Base-by-base conservation (phyloP, 345 rosid genomes). In the Odontarrhena argentea region DNA sequence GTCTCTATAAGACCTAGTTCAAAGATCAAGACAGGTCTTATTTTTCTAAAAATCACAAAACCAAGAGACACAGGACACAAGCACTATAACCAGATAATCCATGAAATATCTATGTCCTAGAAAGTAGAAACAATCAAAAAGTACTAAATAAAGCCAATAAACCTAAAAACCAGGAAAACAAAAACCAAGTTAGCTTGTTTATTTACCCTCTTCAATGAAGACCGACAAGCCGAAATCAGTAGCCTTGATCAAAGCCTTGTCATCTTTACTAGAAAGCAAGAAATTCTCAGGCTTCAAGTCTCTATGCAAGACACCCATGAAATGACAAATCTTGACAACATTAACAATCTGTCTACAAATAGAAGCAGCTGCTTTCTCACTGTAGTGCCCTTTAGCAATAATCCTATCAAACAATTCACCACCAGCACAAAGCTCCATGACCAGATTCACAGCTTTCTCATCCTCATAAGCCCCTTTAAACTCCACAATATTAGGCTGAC, bases 291-390 rank as follows among this genome's bases (percentile, higher is more conserved):
- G 98, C 86, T 93, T 93, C 65, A 92, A 89, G 71, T 92, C 96
- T 67, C 95, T 84, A 61, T 92, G 98, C 85, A 87, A 83, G 40
- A 92, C 98, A 46, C 97, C 97, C 96, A 89, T 87, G 62, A 86
- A 75, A 69, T 75, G 79, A 38, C 79, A 75, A 51, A 75, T 75
- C 65, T 69, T 69, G 60, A 70, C 78, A 52, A 75, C 79, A 69
- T 58, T 75, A 13, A 75, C 75, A 70, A 75, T 70, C 61, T 70
- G 70, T 55, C 75, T 63, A 64, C 75, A 69, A 8, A 75, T 5
- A 56, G 79, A 75, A 59, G 79, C 75, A 69, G 75, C 79, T 0
- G 71, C 79, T 51, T 71, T 70, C 61, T 75, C 79, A 58, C 63
- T 75, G 66, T 75, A 75, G 52, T 75, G 75, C 6, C 79, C 79